Evolutionary conservation across 192 early-diverging fungal species (phyloP).

Genomic region (Podila epigama): DNA sequence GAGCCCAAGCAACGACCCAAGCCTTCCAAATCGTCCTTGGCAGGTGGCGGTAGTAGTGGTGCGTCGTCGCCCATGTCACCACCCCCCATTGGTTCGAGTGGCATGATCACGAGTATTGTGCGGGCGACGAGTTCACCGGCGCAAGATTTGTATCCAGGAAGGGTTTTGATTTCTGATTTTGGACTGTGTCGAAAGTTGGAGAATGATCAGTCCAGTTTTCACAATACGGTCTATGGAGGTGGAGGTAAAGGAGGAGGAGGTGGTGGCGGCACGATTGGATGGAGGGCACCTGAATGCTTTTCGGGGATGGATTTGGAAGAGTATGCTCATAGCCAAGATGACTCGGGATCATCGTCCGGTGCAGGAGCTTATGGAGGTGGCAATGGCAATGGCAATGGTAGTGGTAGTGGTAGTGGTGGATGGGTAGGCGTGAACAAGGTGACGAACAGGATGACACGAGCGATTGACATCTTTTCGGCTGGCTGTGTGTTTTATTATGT

Average conservation of each 20-base stretch:
- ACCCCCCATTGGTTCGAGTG: constrained; percentile 24
- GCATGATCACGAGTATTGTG: constrained; percentile 36
- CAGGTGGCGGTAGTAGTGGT: no score
- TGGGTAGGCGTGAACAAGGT: not conserved
- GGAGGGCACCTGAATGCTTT: constrained; percentile 93
- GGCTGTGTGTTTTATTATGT: constrained; percentile 98
- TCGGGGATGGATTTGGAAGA: constrained; percentile 39
- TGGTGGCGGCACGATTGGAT: constrained; percentile 91
- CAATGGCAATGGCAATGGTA: constrained; percentile 9
- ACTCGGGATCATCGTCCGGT: constrained; percentile 32
- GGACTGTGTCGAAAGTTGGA: constrained; percentile 95
- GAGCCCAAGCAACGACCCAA: constrained; percentile 60
- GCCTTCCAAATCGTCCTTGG: constrained; percentile 19
- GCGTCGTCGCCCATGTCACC: constrained; percentile 4
- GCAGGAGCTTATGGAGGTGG: constrained; percentile 41
- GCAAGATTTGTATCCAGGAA: constrained; percentile 51
- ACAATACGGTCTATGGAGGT: constrained; percentile 74
- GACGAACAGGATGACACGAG: constrained; percentile 71
- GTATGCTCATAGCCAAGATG: constrained; percentile 1
- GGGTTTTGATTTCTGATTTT: constrained; percentile 95
- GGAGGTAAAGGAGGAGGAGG: constrained; percentile 53
- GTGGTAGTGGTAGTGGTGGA: no score
- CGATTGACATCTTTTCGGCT: constrained; percentile 95
- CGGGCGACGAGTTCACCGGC: constrained; percentile 25
- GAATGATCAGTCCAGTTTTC: constrained; percentile 93